These are phyloP conservation scores for Phoenix roebelenii DNA, from an alignment of 176 grass and related monocot species.

Conservation along the genomic window DNA sequence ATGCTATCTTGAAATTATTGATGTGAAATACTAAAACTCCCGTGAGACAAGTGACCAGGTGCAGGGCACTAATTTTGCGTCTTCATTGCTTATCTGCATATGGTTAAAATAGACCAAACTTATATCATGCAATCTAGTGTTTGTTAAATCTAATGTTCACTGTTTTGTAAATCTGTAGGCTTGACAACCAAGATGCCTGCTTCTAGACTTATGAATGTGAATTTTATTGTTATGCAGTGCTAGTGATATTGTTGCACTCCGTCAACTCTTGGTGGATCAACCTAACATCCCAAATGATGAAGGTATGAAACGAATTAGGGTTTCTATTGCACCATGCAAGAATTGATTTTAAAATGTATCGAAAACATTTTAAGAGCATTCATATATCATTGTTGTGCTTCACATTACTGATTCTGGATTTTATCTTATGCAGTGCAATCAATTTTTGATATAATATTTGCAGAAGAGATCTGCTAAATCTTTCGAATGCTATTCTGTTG, in stretches of 20 bases:
- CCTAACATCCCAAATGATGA: conserved; percentile 85
- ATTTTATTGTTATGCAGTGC: conserved; percentile 31
- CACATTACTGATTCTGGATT: conserved; percentile 6
- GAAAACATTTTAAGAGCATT: not conserved
- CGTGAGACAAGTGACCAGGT: no score
- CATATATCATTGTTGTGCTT: not conserved
- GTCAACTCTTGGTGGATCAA: conserved; percentile 62
- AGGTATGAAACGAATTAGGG: conserved; percentile 32
- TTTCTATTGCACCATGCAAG: not conserved
- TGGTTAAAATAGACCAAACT: no score
- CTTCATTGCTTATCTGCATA: no score
- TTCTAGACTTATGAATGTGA: not conserved
- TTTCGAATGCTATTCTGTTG: not conserved
- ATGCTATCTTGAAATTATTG: no score
- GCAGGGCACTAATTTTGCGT: no score
- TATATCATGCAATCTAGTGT: no score
- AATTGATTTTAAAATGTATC: not conserved
- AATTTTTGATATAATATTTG: conserved; percentile 72
- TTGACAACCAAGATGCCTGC: not conserved
- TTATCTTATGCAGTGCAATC: conserved; percentile 55
- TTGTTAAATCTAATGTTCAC: no score
- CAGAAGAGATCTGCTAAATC: conserved; percentile 63
- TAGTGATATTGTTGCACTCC: conserved; percentile 43
- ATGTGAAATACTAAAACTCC: no score
- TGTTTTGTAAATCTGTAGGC: not conserved